Conservation (phyloP, 2,329 filamentous ascomycete species). For the Phoma herbarum region DNA sequence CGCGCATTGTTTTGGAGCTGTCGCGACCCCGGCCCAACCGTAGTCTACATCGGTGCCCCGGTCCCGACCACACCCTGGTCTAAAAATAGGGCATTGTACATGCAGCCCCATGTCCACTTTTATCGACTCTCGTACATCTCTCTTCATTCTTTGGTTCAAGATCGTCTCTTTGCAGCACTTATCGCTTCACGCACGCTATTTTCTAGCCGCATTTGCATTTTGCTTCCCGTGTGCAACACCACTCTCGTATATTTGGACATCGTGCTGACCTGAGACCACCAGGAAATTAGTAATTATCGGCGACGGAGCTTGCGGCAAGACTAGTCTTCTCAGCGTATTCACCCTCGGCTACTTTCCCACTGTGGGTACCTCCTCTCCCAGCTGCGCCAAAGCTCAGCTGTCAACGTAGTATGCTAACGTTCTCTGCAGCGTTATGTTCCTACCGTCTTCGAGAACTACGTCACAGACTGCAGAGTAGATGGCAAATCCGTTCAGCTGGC, state of each 20-base stretch:
- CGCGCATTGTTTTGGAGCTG: constrained; percentile 17
- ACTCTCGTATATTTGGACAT: constrained; percentile 16
- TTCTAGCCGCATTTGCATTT: constrained; percentile 23
- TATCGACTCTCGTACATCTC: constrained; percentile 42
- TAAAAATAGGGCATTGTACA: constrained; percentile 50
- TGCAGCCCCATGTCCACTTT: constrained; percentile 45
- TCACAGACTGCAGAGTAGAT: constrained; percentile 97
- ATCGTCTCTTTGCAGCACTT: constrained; percentile 18
- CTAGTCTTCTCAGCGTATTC: constrained; percentile 95
- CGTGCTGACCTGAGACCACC: constrained; percentile 40
- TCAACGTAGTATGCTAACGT: constrained; percentile 37
- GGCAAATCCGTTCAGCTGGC: constrained; percentile 98
- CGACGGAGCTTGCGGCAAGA: constrained; percentile 98
- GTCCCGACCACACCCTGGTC: constrained; percentile 44
- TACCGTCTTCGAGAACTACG: constrained; percentile 99
- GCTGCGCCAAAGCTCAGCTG: constrained; percentile 27
- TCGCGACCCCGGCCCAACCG: constrained; percentile 39
- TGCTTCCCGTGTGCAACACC: constrained; percentile 20
- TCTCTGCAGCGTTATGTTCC: constrained; percentile 60
- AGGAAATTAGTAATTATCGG: constrained; percentile 98
- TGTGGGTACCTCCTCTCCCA: constrained; percentile 65
- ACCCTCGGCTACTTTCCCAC: constrained; percentile 98
- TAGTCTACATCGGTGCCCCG: constrained; percentile 52
- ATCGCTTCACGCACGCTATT: constrained; percentile 17
- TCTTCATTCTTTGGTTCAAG: constrained; percentile 27